Conservation (phyloP, 495 filamentous ascomycete species). For the Hypoxylon perforatum region DNA sequence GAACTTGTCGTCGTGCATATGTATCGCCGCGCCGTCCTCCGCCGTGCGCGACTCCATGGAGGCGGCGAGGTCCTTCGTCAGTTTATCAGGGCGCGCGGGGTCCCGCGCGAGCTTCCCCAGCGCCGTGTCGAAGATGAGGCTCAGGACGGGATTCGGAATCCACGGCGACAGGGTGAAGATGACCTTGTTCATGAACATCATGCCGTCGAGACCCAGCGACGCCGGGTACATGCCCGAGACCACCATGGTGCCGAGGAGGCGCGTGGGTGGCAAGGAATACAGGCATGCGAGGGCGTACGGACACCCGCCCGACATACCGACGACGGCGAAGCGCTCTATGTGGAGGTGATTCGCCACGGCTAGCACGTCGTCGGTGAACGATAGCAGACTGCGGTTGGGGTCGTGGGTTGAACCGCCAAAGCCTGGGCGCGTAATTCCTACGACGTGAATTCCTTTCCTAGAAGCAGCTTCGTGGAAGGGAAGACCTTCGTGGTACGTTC, state of each 20-base stretch:
- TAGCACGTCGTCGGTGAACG: slow-evolving; percentile 56
- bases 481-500: slow-evolving; percentile 55
- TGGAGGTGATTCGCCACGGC: slow-evolving; percentile 51
- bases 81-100: background rate
- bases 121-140: background rate
- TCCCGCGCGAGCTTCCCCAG: slow-evolving; percentile 2
- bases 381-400: slow-evolving; percentile 47
- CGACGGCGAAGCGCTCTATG: slow-evolving; percentile 50
- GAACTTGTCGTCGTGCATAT: background rate
- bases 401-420: slow-evolving; percentile 56
- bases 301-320: slow-evolving; percentile 60
- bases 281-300: slow-evolving; percentile 60
- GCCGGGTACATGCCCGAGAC: slow-evolving; percentile 43
- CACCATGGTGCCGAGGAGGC: slow-evolving; percentile 47
- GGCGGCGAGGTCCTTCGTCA: background rate
- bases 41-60: background rate
- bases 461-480: slow-evolving; percentile 40
- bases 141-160: background rate
- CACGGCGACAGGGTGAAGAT: slow-evolving; percentile 19
- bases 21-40: background rate
- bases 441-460: slow-evolving; percentile 49
- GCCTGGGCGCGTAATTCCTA: slow-evolving; percentile 57
- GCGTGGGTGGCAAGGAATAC: slow-evolving; percentile 41
- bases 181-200: slow-evolving; percentile 10
- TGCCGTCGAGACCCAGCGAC: slow-evolving; percentile 9